A percentile compares a stretch with the other conserved stretches of the same genome.
phyloP scores from a whole-genome alignment of 2,329 filamentous ascomycete genomes.

The Helotiales sp. region DNA sequence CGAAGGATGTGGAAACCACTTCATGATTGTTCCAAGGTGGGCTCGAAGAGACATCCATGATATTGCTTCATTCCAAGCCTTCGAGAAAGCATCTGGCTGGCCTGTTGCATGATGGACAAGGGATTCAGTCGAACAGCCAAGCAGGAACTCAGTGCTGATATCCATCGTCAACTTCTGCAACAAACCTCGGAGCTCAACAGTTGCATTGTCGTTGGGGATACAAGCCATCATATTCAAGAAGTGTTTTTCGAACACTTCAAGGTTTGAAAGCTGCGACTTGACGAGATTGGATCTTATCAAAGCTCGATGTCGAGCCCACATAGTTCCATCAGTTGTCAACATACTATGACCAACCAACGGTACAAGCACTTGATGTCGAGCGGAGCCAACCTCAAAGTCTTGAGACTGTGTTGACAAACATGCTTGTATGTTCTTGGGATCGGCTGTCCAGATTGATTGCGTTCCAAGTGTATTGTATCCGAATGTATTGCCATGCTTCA shows the following conservation, averaged over 20 bases:
- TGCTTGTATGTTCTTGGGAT: not conserved
- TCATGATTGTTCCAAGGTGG: not conserved
- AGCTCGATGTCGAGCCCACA: not conserved
- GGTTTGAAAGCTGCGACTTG: not conserved
- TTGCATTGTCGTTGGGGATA: not conserved
- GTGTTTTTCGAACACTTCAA: not conserved
- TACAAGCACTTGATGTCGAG: not conserved
- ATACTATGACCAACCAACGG: not conserved
- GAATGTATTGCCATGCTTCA: not conserved
- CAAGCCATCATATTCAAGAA: not conserved
- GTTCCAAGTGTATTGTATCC: not conserved
- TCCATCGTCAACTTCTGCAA: too few species aligned
- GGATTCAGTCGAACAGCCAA: too few species aligned
- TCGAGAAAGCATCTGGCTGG: too few species aligned
- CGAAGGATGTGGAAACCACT: not conserved
- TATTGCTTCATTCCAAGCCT: too few species aligned
- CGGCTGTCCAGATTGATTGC: not conserved
- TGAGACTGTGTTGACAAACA: not conserved
- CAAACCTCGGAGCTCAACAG: not conserved
- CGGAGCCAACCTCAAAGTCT: not conserved
- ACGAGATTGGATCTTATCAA: not conserved
- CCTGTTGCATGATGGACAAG: too few species aligned
- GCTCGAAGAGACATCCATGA: not conserved
- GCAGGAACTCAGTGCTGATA: too few species aligned
- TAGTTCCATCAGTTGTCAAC: not conserved